Evolutionary conservation across 108 stramenopile species (phyloP), one percentile per base, ranked within the genome.

Genomic region (Chaetoceros tenuissimus): DNA sequence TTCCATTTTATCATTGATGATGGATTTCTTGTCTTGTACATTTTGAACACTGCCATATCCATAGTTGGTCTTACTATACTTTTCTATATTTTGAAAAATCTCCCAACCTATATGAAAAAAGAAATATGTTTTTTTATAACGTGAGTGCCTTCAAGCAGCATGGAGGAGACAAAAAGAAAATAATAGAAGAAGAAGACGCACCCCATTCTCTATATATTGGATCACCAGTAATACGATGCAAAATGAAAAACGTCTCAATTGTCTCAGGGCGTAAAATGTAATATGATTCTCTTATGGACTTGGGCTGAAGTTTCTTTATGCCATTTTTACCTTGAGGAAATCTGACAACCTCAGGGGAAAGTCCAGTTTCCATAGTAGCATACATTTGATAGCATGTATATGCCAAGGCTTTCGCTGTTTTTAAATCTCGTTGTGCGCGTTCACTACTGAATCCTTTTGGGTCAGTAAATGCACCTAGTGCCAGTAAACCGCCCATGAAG

Each of bases 401-500:
- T 0, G 72, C 68, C 23, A 77, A 63, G 25, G 54, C 51, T 40
- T 83, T 76, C 10, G 67, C 85, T 24, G 71, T 60, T 44, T 66
- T 67, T 48, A 87, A 43, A 52, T 87, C 76, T 17, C 66, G 54
- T 44, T 75, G 71, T 21, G 78, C 81, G 31, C 53, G 24, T 3
- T 20, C 18, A 5, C 67, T 73, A 1, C 58, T 25, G n/a, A 73
- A 46, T 8, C 73, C 72, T n/a, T 59, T 52, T 0, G 79, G 79
- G 68, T 81, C 53, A 10, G 78, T 81, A 47, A 52, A 67, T 23
- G 88, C 83, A 19, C 84, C 89, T 21, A 90, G 64, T 0, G 82
- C 89, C 40, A 87, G 64, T 2, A 69, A 64, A 3, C 85, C 91
- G 16, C 81, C 81, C 29, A 89, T 64, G 53, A 89, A 94, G 65